phyloP scores from a whole-genome alignment of 2,329 filamentous ascomycete species.

The Fusarium bactridioides region DNA sequence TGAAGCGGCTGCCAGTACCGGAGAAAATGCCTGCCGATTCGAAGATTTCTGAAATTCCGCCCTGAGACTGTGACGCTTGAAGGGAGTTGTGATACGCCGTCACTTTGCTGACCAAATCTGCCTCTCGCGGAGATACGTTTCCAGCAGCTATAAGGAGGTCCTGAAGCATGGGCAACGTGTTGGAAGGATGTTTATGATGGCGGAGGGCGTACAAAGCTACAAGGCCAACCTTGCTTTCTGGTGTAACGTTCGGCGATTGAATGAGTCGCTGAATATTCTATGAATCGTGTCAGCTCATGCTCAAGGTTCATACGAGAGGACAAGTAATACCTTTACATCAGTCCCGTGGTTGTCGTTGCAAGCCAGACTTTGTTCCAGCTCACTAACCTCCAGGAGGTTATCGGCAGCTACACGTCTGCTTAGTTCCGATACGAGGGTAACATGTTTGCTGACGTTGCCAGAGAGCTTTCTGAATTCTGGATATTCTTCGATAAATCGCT shows the following conservation, averaged over 20 bases:
- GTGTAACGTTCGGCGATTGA: slow-evolving; percentile 76
- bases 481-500: slow-evolving; percentile 98
- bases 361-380: slow-evolving; percentile 94
- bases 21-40: slow-evolving; percentile 92
- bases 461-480: slow-evolving; percentile 97
- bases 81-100: slow-evolving; percentile 87
- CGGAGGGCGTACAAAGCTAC: slow-evolving; percentile 95
- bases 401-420: slow-evolving; percentile 87
- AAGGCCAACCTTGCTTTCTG: slow-evolving; percentile 85
- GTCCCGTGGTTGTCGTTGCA: slow-evolving; percentile 94
- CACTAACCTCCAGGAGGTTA: slow-evolving; percentile 91
- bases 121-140: slow-evolving; percentile 77
- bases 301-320: neutral
- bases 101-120: slow-evolving; percentile 82
- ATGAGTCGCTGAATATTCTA: slow-evolving; percentile 87
- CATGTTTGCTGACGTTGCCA: slow-evolving; percentile 98
- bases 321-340: slow-evolving; percentile 78
- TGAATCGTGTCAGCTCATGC: slow-evolving; percentile 32
- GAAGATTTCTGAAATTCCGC: slow-evolving; percentile 89
- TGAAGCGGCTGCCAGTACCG: slow-evolving; percentile 85
- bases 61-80: slow-evolving; percentile 76
- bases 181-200: slow-evolving; percentile 87
- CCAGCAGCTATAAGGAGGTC: slow-evolving; percentile 87
- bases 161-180: slow-evolving; percentile 82
- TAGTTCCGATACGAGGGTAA: slow-evolving; percentile 92